Conservation (phyloP, 306 rosid genomes). For the Begonia loranthoides region DNA sequence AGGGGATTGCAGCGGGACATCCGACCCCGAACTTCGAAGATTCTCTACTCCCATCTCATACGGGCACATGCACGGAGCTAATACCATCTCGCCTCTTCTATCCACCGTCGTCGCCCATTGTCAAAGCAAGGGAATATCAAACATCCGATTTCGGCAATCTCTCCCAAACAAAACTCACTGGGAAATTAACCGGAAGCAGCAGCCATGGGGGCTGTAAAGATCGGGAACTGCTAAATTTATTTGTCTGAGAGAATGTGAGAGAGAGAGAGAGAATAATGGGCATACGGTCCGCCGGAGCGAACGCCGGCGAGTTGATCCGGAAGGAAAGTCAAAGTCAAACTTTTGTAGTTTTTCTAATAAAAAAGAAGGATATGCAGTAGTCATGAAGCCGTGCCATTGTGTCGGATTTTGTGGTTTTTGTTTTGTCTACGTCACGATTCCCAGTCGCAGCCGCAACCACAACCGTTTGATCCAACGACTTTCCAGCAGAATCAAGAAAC, state of each 20-base stretch:
- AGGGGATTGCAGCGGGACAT: slow-evolving; percentile 5
- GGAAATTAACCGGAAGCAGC: slow-evolving; percentile 16
- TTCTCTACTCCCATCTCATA: neutral
- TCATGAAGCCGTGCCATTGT: too few species aligned
- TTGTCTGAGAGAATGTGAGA: slow-evolving; percentile 12
- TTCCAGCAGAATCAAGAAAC: too few species aligned
- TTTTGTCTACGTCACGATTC: too few species aligned
- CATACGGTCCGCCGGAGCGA: neutral
- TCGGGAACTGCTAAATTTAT: slow-evolving; percentile 37
- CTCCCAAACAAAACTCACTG: slow-evolving; percentile 5
- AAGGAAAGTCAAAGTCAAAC: too few species aligned
- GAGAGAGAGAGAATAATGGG: neutral
- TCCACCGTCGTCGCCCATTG: slow-evolving; percentile 1
- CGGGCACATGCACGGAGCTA: neutral
- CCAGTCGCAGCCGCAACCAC: too few species aligned
- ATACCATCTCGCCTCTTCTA: neutral
- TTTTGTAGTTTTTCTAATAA: too few species aligned
- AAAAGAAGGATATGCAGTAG: too few species aligned
- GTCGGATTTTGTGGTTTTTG: too few species aligned
- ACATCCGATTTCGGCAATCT: neutral
- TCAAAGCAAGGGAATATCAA: neutral
- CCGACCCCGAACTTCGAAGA: neutral
- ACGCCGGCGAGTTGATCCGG: neutral
- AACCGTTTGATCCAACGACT: too few species aligned
- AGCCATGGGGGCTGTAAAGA: slow-evolving; percentile 3